Percentiles rank a stretch among this genome's conserved stretches.
Conservation (phyloP, 2,329 filamentous ascomycete genomes). For the Aspergillus eucalypticola region DNA sequence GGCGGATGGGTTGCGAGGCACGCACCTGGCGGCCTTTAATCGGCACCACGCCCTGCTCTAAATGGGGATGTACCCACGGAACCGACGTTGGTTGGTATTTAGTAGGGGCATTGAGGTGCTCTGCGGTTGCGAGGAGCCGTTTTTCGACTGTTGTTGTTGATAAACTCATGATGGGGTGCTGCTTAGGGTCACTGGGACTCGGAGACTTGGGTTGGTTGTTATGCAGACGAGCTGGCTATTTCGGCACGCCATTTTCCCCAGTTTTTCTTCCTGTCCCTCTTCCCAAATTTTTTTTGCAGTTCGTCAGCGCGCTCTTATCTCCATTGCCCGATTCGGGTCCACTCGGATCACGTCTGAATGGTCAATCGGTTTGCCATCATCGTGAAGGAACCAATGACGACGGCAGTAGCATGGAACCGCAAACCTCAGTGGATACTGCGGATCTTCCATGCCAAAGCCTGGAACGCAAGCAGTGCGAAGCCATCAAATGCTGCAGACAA, state of each 20-base stretch:
- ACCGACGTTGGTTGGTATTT: too few relatives aligned
- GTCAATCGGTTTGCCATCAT: neutral
- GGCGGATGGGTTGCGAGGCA: constrained; percentile 24
- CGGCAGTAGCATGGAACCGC: neutral
- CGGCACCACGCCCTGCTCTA: constrained; percentile 29
- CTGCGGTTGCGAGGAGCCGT: constrained; percentile 8
- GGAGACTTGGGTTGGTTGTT: neutral
- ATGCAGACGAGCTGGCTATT: too few relatives aligned
- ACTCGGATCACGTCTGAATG: neutral
- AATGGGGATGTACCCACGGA: constrained; percentile 31
- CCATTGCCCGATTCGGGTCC: neutral
- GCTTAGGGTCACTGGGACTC: neutral
- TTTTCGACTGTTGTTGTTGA: constrained; percentile 1
- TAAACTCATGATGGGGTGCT: constrained; percentile 8
- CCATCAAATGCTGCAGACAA: too few relatives aligned
- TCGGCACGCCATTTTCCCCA: neutral
- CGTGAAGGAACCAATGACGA: neutral
- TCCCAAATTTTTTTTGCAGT: neutral
- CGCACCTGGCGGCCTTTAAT: constrained; percentile 36
- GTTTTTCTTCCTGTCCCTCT: neutral
- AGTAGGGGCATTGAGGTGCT: neutral
- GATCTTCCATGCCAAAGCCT: neutral
- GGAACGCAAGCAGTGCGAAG: neutral
- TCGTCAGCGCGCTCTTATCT: neutral
- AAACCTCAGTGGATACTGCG: neutral